A percentile compares a stretch with the other conserved stretches of the same genome.
Evolutionary conservation across 2,329 filamentous ascomycete species (phyloP).

Genomic region (Teratosphaeria nubilosa): DNA sequence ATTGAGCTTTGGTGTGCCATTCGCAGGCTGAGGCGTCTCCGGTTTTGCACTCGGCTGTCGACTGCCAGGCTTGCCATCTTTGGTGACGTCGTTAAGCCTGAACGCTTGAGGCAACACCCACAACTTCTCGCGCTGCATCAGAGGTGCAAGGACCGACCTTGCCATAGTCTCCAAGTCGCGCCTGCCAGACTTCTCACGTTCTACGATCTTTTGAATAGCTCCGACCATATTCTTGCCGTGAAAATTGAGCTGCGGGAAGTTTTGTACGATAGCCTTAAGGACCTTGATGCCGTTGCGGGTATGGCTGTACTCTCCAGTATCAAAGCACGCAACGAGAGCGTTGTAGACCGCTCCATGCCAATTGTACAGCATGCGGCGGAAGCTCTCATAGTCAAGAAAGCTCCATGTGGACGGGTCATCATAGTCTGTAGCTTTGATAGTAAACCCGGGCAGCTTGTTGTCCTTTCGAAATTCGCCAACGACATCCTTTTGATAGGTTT

Average conservation of each 20-base stretch:
- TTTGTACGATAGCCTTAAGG: slow-evolving; percentile 66
- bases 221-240: slow-evolving; percentile 64
- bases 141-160: slow-evolving; percentile 58
- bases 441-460: slow-evolving; percentile 63
- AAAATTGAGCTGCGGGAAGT: slow-evolving; percentile 83
- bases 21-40: slow-evolving; percentile 32
- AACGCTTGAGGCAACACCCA: slow-evolving; percentile 72
- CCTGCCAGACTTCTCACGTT: slow-evolving; percentile 44
- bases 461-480: slow-evolving; percentile 47
- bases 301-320: slow-evolving; percentile 87
- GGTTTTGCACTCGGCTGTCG: slow-evolving; percentile 25
- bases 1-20: slow-evolving; percentile 34
- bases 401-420: slow-evolving; percentile 54
- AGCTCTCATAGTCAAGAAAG: slow-evolving; percentile 75
- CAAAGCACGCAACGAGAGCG: slow-evolving; percentile 72
- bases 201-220: slow-evolving; percentile 52
- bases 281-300: slow-evolving; percentile 92
- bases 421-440: slow-evolving; percentile 53
- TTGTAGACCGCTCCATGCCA: slow-evolving; percentile 79
- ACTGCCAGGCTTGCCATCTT: slow-evolving; percentile 18
- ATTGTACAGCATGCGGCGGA: slow-evolving; percentile 72
- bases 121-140: slow-evolving; percentile 55
- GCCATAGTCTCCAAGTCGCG: slow-evolving; percentile 68
- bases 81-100: slow-evolving; percentile 26
- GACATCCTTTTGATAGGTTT: slow-evolving; percentile 72